A percentile compares a stretch with the other conserved stretches of the same genome.
phyloP scores from a whole-genome alignment of 1,284 basidiomycete species.

The Boletus sp. region DNA sequence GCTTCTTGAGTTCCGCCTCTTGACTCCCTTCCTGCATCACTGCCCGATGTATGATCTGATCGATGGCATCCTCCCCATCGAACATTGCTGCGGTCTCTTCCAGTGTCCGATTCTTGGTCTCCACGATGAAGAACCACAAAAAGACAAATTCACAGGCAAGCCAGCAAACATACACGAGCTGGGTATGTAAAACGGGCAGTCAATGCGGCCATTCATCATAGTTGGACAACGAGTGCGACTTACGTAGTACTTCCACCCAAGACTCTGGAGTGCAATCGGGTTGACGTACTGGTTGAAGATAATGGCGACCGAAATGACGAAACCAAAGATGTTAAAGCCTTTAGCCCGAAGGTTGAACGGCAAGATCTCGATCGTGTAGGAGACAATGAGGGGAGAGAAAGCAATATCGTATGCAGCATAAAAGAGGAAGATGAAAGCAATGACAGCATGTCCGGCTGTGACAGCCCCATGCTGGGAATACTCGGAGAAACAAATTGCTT shows the following conservation, averaged over 20 bases:
- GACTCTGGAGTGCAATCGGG: constrained; percentile 63
- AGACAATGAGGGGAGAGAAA: constrained; percentile 74
- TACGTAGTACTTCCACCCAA: constrained; percentile 71
- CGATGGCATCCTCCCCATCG: constrained; percentile 60
- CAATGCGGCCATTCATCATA: background rate
- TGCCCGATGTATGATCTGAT: constrained; percentile 43
- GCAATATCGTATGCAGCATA: constrained; percentile 73
- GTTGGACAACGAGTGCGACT: constrained; percentile 22
- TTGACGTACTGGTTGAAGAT: constrained; percentile 86
- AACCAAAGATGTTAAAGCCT: constrained; percentile 75
- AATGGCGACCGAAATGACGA: constrained; percentile 64
- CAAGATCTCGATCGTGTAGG: constrained; percentile 76
- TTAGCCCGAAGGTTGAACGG: constrained; percentile 76
- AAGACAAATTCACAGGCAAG: constrained; percentile 64
- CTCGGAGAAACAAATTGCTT: constrained; percentile 71
- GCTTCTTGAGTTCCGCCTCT: constrained; percentile 40
- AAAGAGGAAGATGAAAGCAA: constrained; percentile 79
- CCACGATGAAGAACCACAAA: constrained; percentile 68
- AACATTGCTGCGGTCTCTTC: constrained; percentile 79
- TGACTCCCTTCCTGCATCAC: constrained; percentile 33
- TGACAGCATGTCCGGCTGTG: constrained; percentile 64
- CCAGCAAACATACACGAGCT: constrained; percentile 73
- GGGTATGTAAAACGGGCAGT: background rate
- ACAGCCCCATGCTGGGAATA: constrained; percentile 51
- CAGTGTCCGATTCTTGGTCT: constrained; percentile 72